These are phyloP conservation scores for Nemania diffusa DNA, from an alignment of 2,329 filamentous ascomycete species.

Conservation along the genomic window DNA sequence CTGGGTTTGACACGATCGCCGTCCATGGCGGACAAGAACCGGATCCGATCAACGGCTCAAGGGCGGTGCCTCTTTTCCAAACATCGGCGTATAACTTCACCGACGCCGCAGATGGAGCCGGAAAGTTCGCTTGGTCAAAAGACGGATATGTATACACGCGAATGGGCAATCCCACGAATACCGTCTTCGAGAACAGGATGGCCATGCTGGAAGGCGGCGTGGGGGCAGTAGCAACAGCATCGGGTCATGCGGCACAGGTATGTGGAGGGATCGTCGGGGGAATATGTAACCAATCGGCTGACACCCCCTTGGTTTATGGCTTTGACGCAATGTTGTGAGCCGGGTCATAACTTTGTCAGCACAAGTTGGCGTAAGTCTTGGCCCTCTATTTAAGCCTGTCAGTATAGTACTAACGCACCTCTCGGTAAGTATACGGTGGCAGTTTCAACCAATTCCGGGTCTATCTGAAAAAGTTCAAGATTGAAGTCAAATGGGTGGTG, in stretches of 20 bases:
- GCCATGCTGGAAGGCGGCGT: conserved; percentile 53
- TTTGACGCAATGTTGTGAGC: conserved; percentile 51
- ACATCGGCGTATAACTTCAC: conserved; percentile 50
- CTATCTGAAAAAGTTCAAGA: conserved; percentile 53
- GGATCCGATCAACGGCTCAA: conserved; percentile 47
- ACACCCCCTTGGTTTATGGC: conserved; percentile 49
- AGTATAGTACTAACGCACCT: conserved; percentile 23
- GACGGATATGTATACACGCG: conserved; percentile 54
- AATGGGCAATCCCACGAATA: conserved; percentile 53
- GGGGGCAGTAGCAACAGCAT: conserved; percentile 52
- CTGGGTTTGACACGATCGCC: conserved; percentile 46
- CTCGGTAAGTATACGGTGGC: conserved; percentile 49
- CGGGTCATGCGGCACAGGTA: conserved; percentile 51
- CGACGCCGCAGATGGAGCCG: conserved; percentile 53
- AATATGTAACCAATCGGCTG: conserved; percentile 26
- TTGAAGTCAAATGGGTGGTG: conserved; percentile 52
- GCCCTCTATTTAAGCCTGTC: neutral
- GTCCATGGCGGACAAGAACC: conserved; percentile 50
- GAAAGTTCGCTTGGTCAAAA: conserved; percentile 51
- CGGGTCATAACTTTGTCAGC: conserved; percentile 52
- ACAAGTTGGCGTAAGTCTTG: conserved; percentile 49
- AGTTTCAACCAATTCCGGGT: conserved; percentile 54
- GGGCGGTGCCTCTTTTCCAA: conserved; percentile 48
- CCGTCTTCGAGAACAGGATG: conserved; percentile 53
- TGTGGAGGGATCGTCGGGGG: conserved; percentile 14